Percentiles rank a stretch among this genome's conserved stretches.
Conservation (phyloP, 1,139 yeast genomes). For the Sugiyamaella paludigena region DNA sequence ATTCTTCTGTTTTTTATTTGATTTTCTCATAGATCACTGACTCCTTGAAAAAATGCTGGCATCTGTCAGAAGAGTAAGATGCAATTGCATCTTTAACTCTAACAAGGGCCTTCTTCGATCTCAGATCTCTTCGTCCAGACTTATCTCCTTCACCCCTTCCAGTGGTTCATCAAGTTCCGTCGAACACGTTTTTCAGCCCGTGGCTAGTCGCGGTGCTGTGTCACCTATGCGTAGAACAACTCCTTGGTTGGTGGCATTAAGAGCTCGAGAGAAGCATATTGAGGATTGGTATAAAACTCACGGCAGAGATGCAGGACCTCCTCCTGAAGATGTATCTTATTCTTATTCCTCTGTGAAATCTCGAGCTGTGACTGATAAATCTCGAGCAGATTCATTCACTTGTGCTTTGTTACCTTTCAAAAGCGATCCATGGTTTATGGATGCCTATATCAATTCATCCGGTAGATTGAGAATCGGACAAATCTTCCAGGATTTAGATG, state of each 20-base stretch:
- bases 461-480: constrained; percentile 91
- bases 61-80: background rate
- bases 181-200: constrained; percentile 36
- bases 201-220: constrained; percentile 32
- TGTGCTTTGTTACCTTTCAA: constrained; percentile 76
- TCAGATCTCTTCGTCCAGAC: background rate
- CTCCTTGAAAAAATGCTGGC: background rate
- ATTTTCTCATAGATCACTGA: too few species aligned
- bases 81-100: background rate
- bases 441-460: constrained; percentile 81
- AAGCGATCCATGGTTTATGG: constrained; percentile 78
- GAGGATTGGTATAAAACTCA: constrained; percentile 51
- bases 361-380: constrained; percentile 65
- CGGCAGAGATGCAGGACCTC: constrained; percentile 48
- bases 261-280: constrained; percentile 67
- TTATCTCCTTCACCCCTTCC: constrained; percentile 12
- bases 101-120: background rate
- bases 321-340: constrained; percentile 66
- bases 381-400: constrained; percentile 73
- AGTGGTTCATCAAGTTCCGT: background rate
- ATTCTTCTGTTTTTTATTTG: too few species aligned
- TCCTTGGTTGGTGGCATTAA: constrained; percentile 81
- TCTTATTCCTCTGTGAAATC: constrained; percentile 55
- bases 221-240: constrained; percentile 43
- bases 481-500: constrained; percentile 86